Conservation (phyloP, 805 yeast genomes). For the Wickerhamiella kazuoi region DNA sequence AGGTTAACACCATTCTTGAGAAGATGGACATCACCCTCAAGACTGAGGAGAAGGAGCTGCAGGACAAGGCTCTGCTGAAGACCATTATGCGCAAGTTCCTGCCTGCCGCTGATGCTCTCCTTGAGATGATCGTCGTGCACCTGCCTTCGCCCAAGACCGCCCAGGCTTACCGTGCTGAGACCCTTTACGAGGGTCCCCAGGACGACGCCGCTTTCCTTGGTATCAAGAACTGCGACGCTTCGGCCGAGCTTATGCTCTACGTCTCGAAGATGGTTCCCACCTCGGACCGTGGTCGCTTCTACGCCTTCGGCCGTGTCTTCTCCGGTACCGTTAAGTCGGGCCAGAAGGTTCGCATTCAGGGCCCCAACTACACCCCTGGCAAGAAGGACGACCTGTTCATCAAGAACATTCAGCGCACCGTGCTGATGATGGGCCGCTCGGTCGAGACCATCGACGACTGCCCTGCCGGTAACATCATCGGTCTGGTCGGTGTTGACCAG, state of each 20-base stretch:
- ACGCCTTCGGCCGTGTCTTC: conserved; percentile 99
- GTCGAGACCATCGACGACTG: conserved; percentile 97
- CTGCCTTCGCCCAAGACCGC: conserved; percentile 99
- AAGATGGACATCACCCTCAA: conserved; percentile 88
- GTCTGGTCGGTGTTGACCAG: conserved; percentile 99
- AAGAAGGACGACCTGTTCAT: conserved; percentile 93
- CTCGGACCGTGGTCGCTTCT: conserved; percentile 99
- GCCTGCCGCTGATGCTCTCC: conserved; percentile 99
- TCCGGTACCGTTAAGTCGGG: conserved; percentile 99
- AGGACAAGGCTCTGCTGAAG: conserved; percentile 97
- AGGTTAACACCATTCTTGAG: conserved; percentile 77
- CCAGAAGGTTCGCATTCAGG: conserved; percentile 98
- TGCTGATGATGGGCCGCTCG: conserved; percentile 97
- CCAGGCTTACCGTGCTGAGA: conserved; percentile 97
- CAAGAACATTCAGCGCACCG: conserved; percentile 97
- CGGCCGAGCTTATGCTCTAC: conserved; percentile 95
- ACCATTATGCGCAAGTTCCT: conserved; percentile 98
- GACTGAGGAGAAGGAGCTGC: conserved; percentile 94
- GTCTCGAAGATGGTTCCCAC: conserved; percentile 99
- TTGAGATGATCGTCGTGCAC: conserved; percentile 97
- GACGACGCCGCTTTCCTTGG: conserved; percentile 73
- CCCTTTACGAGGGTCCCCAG: conserved; percentile 96
- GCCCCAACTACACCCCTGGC: conserved; percentile 99
- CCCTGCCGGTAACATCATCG: conserved; percentile 99
- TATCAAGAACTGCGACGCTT: conserved; percentile 97